Base-by-base conservation (phyloP, 1,284 basidiomycete genomes). In the Rhodotorula sp. region DNA sequence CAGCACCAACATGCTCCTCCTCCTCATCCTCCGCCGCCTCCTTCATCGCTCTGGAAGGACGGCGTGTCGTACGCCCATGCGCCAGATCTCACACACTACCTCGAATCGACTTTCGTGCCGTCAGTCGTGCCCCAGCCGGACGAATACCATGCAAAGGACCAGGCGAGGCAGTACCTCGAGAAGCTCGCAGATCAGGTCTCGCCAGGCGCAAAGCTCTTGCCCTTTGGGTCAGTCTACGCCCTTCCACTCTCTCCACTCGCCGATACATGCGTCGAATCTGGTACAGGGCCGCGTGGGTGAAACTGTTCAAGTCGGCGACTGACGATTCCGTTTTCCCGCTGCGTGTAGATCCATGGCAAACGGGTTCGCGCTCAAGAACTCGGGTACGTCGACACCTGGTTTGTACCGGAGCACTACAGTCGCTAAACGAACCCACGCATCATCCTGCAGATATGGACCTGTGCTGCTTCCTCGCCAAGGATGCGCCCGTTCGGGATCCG, bases 161-260 rank as follows among this genome's bases (percentile, higher is more conserved):
- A 96, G 79, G 95, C 97, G 74, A 86, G 96, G 79, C 91, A 93
- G 81, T 86, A 95, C 80, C 90, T 99, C 69, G 93, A 98, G 85
- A 88, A 91, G 76, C 88, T 98, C 81, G 96, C 97, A 81, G 88
- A 91, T 81, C 93, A 91, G 68, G 92, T 99, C 82, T 92, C 95
- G 82, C 94, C 93, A 57, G 88, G 93, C 76, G 92, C 92, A 76
- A 89, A 92, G 74, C 85, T 99, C 78, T 84, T 97, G 77, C 93
- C 93, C 63, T 99, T 99, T 81, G 96, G 96, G 52, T 79, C 59
- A 58, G 76, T 76, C 39, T 29, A 12, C 14, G 39, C 14, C 0
- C 16, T 34, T 34, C 34, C 34, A 34, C 6, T 34, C 5, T 34
- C 5, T 39, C 7, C 48, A 5, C 26, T 46, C 18, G 1, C 6